Conservation (phyloP, 148 eudicot species). For the Mesembryanthemum crystallinum region DNA sequence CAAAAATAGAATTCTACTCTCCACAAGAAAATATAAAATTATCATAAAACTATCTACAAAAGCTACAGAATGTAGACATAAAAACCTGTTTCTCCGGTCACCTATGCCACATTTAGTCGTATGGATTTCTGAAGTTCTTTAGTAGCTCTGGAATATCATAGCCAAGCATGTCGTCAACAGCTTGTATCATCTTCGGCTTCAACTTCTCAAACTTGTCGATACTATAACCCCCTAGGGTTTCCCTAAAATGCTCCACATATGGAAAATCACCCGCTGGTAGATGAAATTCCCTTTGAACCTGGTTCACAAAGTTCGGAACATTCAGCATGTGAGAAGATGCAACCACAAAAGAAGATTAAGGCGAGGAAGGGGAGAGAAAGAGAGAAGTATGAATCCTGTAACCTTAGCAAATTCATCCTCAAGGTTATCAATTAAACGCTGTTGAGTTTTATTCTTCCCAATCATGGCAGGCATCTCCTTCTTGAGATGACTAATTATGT, state of each 20-base stretch:
- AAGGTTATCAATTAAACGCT: slow-evolving; percentile 79
- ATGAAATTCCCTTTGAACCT: slow-evolving; percentile 84
- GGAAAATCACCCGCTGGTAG: slow-evolving; percentile 90
- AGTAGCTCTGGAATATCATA: slow-evolving; percentile 83
- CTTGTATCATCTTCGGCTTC: slow-evolving; percentile 90
- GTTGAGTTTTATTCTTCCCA: slow-evolving; percentile 83
- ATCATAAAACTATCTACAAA: slow-evolving; percentile 26
- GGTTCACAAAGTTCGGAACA: slow-evolving; percentile 5
- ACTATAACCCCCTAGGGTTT: slow-evolving; percentile 59
- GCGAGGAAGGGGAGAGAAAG: not conserved
- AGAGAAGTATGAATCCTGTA: not conserved
- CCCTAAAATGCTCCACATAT: slow-evolving; percentile 67
- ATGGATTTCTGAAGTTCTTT: slow-evolving; percentile 80
- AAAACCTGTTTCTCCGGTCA: not conserved
- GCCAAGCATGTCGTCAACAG: slow-evolving; percentile 87
- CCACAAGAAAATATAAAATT: not conserved
- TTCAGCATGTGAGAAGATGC: not conserved
- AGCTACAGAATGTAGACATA: slow-evolving; percentile 2
- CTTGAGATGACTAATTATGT: slow-evolving; percentile 81
- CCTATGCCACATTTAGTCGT: slow-evolving; percentile 37
- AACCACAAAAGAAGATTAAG: not conserved
- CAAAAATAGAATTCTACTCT: not conserved
- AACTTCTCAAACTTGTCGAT: slow-evolving; percentile 83
- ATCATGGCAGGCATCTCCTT: slow-evolving; percentile 94
- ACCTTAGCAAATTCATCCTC: slow-evolving; percentile 78